phyloP scores from a whole-genome alignment of 371 early-diverging fungal species.

The Mortierella sp. region DNA sequence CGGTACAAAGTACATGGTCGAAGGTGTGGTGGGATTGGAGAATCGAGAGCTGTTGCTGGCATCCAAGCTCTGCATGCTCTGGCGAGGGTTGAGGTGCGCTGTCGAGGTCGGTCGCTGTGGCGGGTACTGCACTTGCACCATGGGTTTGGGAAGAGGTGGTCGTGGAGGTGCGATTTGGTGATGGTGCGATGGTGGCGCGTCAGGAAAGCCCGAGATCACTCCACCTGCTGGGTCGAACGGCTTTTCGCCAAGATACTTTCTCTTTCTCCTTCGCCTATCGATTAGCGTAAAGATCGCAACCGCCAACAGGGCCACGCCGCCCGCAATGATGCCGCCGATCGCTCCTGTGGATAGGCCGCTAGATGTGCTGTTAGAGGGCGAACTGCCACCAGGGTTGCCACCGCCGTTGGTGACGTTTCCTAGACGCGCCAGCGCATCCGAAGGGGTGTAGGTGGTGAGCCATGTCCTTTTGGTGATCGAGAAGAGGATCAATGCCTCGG shows the following conservation, averaged over 20 bases:
- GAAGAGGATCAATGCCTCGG: conserved; percentile 31
- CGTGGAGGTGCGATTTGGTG: background rate
- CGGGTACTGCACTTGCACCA: too few species aligned
- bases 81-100: background rate
- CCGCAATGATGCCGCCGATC: conserved; percentile 28
- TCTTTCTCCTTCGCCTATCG: conserved; percentile 7
- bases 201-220: too few species aligned
- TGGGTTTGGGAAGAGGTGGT: conserved; percentile 2
- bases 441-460: conserved; percentile 36
- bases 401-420: background rate
- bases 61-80: conserved; percentile 2
- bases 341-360: conserved; percentile 19
- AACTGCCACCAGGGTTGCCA: background rate
- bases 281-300: background rate
- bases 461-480: conserved; percentile 17
- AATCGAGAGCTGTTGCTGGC: conserved; percentile 2
- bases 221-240: background rate
- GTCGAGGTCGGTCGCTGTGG: background rate
- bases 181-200: background rate
- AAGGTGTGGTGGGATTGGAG: conserved; percentile 24
- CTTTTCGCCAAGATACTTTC: background rate
- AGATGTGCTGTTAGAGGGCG: background rate
- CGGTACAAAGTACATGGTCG: conserved; percentile 22
- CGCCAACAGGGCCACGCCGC: conserved; percentile 4
- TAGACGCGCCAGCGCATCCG: background rate